A percentile compares a stretch with the other conserved stretches of the same genome.
phyloP scores from a whole-genome alignment of 805 yeast genomes.

The Metahyphopichia silvanorum region DNA sequence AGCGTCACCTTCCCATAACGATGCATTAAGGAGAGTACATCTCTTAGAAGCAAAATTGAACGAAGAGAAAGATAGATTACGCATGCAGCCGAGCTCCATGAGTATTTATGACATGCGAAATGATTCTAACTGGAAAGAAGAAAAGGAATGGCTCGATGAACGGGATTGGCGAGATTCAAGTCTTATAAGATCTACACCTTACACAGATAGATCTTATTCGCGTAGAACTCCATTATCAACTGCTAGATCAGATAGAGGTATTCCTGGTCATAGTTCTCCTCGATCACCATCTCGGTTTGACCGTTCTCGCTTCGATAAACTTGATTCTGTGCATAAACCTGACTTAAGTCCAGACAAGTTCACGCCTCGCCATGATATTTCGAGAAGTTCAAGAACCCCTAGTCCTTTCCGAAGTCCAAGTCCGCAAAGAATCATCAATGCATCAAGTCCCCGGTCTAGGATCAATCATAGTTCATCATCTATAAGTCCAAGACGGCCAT shows the following conservation, averaged over 20 bases:
- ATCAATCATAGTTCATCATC: not conserved
- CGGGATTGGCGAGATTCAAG: no score
- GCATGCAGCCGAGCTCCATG: no score
- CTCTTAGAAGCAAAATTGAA: not conserved
- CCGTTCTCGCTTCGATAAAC: not conserved
- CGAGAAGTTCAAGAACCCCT: constrained; percentile 1
- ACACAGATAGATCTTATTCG: no score
- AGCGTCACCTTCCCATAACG: not conserved
- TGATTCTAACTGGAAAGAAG: no score
- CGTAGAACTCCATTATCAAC: no score
- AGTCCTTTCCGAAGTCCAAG: constrained; percentile 2
- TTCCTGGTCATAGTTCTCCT: no score
- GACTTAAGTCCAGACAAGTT: constrained; percentile 1
- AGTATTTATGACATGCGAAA: no score
- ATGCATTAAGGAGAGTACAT: not conserved
- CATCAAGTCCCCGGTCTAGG: not conserved
- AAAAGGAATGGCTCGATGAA: no score
- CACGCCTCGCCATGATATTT: not conserved
- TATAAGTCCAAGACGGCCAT: constrained; percentile 1
- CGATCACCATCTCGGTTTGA: not conserved
- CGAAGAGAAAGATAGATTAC: not conserved
- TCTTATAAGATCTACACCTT: no score
- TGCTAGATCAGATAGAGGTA: no score
- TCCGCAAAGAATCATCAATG: not conserved
- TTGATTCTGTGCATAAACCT: not conserved